Conservation (phyloP, 106 monocot species). For the Allium cepa region DNA sequence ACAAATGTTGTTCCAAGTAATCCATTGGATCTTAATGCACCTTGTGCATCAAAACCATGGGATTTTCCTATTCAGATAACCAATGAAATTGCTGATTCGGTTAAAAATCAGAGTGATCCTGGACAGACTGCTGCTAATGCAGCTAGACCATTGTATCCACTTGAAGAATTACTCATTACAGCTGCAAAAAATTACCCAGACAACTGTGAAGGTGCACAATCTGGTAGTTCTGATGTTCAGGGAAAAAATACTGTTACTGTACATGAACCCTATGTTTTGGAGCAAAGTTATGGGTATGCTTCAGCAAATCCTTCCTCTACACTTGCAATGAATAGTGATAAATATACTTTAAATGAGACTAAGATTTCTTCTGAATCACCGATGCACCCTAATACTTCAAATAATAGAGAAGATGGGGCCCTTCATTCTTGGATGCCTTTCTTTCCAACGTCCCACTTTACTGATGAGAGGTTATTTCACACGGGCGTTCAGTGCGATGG, state of each 20-base stretch:
- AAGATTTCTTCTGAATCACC: neutral
- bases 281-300: neutral
- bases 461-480: conserved; percentile 33
- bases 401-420: neutral
- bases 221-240: neutral
- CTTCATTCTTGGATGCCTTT: neutral
- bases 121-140: neutral
- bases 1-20: neutral
- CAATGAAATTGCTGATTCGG: conserved; percentile 5
- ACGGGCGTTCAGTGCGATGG: conserved; percentile 67
- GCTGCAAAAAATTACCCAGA: neutral
- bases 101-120: conserved; percentile 5
- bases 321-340: neutral
- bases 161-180: conserved; percentile 19
- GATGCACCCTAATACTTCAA: neutral
- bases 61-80: conserved; percentile 1
- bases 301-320: neutral
- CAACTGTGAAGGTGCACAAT: conserved; percentile 1
- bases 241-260: conserved; percentile 11
- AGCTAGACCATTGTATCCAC: neutral
- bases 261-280: no score
- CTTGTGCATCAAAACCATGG: conserved; percentile 1
- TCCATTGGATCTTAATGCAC: neutral
- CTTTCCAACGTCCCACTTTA: conserved; percentile 1
- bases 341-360: neutral